Conservation (phyloP, 106 monocot species). For the Dendrobium catenatum region DNA sequence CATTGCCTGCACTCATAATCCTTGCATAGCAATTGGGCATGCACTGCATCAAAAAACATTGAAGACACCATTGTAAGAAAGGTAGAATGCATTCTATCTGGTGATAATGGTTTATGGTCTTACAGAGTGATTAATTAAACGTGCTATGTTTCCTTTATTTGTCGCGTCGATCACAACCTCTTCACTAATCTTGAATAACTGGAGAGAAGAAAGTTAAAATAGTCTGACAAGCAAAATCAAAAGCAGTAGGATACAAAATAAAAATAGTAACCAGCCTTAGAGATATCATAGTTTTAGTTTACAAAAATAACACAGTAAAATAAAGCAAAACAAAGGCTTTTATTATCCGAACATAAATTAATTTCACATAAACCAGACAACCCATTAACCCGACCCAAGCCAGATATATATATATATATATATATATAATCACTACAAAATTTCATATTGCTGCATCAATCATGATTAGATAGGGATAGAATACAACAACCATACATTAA, state of each 20-base stretch:
- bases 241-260: background rate
- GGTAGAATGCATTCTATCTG: background rate
- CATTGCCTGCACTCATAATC: constrained; percentile 70
- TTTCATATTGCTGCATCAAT: too few species aligned
- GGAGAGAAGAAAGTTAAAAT: constrained; percentile 3
- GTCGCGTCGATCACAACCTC: constrained; percentile 91
- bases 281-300: background rate
- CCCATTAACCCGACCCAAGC: background rate
- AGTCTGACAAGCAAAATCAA: background rate
- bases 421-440: too few species aligned
- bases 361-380: background rate
- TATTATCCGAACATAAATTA: background rate
- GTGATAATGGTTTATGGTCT: background rate
- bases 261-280: background rate
- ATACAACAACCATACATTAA: too few species aligned
- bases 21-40: constrained; percentile 97
- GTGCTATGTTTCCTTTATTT: constrained; percentile 85
- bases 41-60: constrained; percentile 51
- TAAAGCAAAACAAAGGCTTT: too few species aligned
- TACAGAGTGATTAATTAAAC: constrained; percentile 89
- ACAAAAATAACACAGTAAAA: too few species aligned
- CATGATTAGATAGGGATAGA: too few species aligned
- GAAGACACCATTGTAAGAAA: background rate
- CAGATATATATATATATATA: background rate
- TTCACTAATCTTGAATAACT: constrained; percentile 93